These are phyloP conservation scores for Colletotrichum godetiae DNA, from an alignment of 2,329 filamentous ascomycete genomes.

Conservation along the genomic window DNA sequence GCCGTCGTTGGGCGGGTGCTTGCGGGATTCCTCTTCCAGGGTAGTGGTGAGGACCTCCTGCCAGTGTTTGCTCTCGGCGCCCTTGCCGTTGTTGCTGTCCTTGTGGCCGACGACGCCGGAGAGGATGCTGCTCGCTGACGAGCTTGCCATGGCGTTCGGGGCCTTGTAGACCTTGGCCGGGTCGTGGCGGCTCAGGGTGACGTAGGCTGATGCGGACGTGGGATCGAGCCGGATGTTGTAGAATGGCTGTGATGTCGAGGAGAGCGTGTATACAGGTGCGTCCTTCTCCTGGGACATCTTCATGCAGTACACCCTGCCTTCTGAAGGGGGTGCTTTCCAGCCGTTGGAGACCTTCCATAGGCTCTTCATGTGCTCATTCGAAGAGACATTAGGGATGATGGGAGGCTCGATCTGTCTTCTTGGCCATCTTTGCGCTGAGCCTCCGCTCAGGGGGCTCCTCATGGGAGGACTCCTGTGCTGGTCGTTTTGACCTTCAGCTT, in stretches of 20 bases:
- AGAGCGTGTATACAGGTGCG: conserved; percentile 74
- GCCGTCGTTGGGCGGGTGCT: conserved; percentile 68
- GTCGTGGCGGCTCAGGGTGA: conserved; percentile 70
- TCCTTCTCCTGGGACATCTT: conserved; percentile 66
- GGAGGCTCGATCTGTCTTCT: conserved; percentile 51
- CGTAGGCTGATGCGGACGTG: conserved; percentile 71
- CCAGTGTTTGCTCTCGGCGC: conserved; percentile 61
- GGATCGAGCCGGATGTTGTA: conserved; percentile 75
- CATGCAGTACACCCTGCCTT: conserved; percentile 70
- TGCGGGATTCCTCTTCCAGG: conserved; percentile 65
- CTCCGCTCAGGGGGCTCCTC: conserved; percentile 18
- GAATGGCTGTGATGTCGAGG: conserved; percentile 71
- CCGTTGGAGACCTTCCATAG: conserved; percentile 79
- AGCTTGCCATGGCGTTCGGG: conserved; percentile 45
- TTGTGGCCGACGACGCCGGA: conserved; percentile 45
- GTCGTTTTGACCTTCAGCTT: conserved; percentile 37
- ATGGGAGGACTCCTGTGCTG: conserved; percentile 28
- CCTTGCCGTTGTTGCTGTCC: conserved; percentile 41
- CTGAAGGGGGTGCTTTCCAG: conserved; percentile 70
- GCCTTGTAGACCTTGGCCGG: conserved; percentile 68
- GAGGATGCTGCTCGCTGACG: conserved; percentile 44
- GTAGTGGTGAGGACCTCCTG: conserved; percentile 68
- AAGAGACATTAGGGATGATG: conserved; percentile 60
- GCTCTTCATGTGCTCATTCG: conserved; percentile 70
- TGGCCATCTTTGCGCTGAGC: conserved; percentile 41